phyloP scores from a whole-genome alignment of 2,329 filamentous ascomycete species.

The Colletotrichum tanaceti region DNA sequence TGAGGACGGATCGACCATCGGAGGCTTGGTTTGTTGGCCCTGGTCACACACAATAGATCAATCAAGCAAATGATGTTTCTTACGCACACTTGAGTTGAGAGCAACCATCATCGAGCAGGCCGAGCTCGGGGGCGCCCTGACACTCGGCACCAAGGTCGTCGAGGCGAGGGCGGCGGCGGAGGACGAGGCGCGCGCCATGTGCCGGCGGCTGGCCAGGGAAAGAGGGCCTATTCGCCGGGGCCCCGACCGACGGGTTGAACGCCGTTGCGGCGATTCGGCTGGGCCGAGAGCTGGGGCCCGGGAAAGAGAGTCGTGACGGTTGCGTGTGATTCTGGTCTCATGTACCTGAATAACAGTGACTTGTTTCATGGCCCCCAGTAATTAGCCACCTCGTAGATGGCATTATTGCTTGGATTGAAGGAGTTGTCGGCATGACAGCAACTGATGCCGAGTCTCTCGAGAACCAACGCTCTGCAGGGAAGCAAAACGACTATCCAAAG shows the following conservation, averaged over 20 bases:
- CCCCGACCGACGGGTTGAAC: constrained; percentile 14
- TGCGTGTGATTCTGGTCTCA: constrained; percentile 29
- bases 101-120: constrained; percentile 22
- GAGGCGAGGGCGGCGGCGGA: constrained; percentile 24
- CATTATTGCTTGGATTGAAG: background rate
- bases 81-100: no score
- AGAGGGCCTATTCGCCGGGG: constrained; percentile 26
- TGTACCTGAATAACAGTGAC: constrained; percentile 23
- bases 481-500: no score
- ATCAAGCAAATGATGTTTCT: background rate
- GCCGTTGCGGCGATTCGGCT: background rate
- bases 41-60: no score
- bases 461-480: no score
- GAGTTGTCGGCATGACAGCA: background rate
- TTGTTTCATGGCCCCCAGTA: constrained; percentile 38
- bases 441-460: background rate
- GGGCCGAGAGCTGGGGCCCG: constrained; percentile 25
- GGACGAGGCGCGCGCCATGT: constrained; percentile 23
- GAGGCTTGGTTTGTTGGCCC: background rate
- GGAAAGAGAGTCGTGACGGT: constrained; percentile 25
- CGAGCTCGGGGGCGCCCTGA: constrained; percentile 22
- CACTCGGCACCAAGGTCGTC: constrained; percentile 22
- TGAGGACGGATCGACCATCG: background rate
- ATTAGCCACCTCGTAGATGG: background rate
- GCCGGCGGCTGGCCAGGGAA: constrained; percentile 25